Percentiles rank a stretch among this genome's conserved stretches.
Evolutionary conservation across 257 asterid genomes (phyloP).

Genomic region (Scutellaria minor): DNA sequence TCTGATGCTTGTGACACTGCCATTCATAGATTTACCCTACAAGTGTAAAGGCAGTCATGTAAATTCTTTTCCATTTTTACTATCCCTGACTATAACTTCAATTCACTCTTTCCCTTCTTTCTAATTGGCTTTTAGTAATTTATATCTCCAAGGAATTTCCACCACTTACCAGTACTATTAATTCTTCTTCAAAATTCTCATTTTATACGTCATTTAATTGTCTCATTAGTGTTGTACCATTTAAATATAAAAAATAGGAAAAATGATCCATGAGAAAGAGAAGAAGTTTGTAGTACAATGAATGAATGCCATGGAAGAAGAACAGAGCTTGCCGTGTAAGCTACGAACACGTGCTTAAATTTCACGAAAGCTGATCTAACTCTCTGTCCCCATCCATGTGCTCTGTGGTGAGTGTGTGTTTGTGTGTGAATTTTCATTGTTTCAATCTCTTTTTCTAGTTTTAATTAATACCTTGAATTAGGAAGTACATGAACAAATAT

Average conservation of each 20-base stretch:
- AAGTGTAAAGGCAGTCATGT: slow-evolving; percentile 32
- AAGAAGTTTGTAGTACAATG: not conserved
- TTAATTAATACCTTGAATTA: slow-evolving; percentile 1
- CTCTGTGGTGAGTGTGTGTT: slow-evolving; percentile 22
- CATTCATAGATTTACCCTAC: slow-evolving; percentile 37
- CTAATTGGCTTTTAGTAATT: not conserved
- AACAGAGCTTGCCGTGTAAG: slow-evolving; percentile 53
- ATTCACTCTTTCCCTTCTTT: slow-evolving; percentile 5
- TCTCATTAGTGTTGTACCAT: too few relatives aligned
- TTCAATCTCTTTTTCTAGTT: not conserved
- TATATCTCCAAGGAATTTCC: too few relatives aligned
- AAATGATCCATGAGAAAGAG: too few relatives aligned
- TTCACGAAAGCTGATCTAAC: slow-evolving; percentile 27
- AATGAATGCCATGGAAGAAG: slow-evolving; percentile 27
- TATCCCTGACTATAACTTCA: not conserved
- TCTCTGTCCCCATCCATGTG: slow-evolving; percentile 40
- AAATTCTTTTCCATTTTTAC: slow-evolving; percentile 30
- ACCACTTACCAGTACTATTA: too few relatives aligned
- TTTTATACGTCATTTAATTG: too few relatives aligned
- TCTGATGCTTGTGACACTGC: slow-evolving; percentile 37
- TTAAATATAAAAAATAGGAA: too few relatives aligned
- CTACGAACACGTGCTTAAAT: slow-evolving; percentile 49
- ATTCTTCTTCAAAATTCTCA: too few relatives aligned
- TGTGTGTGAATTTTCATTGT: not conserved
- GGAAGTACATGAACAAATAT: slow-evolving; percentile 25